phyloP scores from a whole-genome alignment of 169 alveolate genomes.

The Toxoplasma gondii region DNA sequence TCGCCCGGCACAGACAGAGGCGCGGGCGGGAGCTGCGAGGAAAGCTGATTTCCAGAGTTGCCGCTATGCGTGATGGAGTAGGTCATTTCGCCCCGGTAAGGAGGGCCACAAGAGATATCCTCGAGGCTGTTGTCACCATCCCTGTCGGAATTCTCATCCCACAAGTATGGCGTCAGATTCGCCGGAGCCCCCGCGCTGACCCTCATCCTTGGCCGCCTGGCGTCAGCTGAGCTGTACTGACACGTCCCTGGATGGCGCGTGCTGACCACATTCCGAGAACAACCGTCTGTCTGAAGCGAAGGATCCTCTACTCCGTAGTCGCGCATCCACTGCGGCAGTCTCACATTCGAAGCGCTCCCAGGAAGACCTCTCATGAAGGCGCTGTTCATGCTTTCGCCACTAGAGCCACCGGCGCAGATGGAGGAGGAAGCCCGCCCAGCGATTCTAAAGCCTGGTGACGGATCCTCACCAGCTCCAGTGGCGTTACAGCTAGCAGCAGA shows the following conservation, averaged over 20 bases:
- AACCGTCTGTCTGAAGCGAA: background rate
- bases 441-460: background rate
- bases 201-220: background rate
- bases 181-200: background rate
- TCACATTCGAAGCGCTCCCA: background rate
- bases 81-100: background rate
- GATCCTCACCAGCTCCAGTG: background rate
- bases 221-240: background rate
- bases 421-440: too few species aligned
- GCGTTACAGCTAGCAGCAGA: background rate
- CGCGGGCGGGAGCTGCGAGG: background rate
- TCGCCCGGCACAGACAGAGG: background rate
- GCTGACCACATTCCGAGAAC: background rate
- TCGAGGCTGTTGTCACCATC: background rate
- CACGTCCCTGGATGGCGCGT: background rate
- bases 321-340: conserved; percentile 21
- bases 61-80: background rate
- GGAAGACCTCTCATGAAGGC: background rate
- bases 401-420: too few species aligned
- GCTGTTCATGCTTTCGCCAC: background rate
- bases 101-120: background rate
- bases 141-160: background rate
- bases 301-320: conserved; percentile 25
- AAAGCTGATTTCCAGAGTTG: background rate
- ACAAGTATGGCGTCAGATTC: background rate